A percentile compares a stretch with the other conserved stretches of the same genome.
Conservation (phyloP, 805 yeast species). For the Yarrowia sp. region DNA sequence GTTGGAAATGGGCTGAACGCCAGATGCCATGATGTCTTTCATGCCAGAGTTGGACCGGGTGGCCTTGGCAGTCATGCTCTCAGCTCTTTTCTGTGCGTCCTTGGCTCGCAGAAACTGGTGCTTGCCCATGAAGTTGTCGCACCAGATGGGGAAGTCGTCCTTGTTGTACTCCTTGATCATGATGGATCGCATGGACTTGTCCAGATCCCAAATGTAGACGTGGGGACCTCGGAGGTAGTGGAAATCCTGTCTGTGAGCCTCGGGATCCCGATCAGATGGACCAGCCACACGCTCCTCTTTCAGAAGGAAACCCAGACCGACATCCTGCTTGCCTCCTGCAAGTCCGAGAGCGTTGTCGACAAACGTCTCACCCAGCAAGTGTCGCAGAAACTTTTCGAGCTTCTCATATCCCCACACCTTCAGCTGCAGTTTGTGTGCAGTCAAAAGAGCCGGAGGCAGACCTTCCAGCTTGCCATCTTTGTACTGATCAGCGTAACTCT, state of each 20-base stretch:
- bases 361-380: constrained; percentile 26
- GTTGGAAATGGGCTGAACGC: constrained; percentile 54
- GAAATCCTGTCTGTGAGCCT: constrained; percentile 82
- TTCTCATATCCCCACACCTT: constrained; percentile 38
- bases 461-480: constrained; percentile 22
- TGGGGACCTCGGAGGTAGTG: constrained; percentile 79
- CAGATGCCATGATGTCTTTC: constrained; percentile 67
- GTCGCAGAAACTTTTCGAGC: constrained; percentile 31
- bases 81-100: constrained; percentile 32
- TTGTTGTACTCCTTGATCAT: constrained; percentile 78
- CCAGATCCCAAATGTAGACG: constrained; percentile 79
- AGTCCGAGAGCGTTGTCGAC: constrained; percentile 14
- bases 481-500: constrained; percentile 21
- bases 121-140: constrained; percentile 41
- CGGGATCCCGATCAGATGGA: constrained; percentile 86
- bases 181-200: constrained; percentile 79
- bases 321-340: constrained; percentile 15
- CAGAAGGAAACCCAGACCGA: constrained; percentile 53
- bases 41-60: constrained; percentile 43
- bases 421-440: constrained; percentile 33
- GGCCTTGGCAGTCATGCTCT: constrained; percentile 31
- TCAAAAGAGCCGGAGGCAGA: constrained; percentile 13
- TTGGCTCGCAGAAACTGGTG: constrained; percentile 34
- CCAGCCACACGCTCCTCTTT: constrained; percentile 87
- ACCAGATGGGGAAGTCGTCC: constrained; percentile 49